These are phyloP conservation scores for Cladobotryum protrusum DNA, from an alignment of 2,329 filamentous ascomycete species.

Conservation along the genomic window DNA sequence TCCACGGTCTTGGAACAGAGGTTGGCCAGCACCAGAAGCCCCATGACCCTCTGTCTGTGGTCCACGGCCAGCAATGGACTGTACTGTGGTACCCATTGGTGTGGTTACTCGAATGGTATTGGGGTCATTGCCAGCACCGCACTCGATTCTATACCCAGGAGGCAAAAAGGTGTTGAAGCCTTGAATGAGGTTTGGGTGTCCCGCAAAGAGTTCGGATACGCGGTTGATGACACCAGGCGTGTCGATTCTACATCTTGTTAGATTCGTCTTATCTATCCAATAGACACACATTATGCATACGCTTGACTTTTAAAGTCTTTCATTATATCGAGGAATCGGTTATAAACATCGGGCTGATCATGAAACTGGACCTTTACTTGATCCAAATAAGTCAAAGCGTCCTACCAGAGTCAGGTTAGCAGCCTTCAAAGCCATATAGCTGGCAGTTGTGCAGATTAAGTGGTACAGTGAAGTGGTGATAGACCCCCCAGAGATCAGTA, in stretches of 20 bases:
- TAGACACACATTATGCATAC: slow-evolving; percentile 45
- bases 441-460: slow-evolving; percentile 5
- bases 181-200: slow-evolving; percentile 91
- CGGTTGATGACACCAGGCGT: slow-evolving; percentile 96
- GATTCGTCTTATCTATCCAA: slow-evolving; percentile 45
- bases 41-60: slow-evolving; percentile 40
- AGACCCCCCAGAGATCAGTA: slow-evolving; percentile 17
- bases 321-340: slow-evolving; percentile 96
- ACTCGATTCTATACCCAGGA: slow-evolving; percentile 93
- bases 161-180: slow-evolving; percentile 98
- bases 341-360: slow-evolving; percentile 95
- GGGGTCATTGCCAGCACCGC: slow-evolving; percentile 85
- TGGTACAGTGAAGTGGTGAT: slow-evolving; percentile 21
- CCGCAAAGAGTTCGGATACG: slow-evolving; percentile 91
- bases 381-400: slow-evolving; percentile 89
- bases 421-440: slow-evolving; percentile 3
- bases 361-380: slow-evolving; percentile 98
- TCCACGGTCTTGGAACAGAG: slow-evolving; percentile 42
- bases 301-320: slow-evolving; percentile 99
- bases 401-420: slow-evolving; percentile 29
- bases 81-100: slow-evolving; percentile 92
- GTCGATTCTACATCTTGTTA: slow-evolving; percentile 62
- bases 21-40: slow-evolving; percentile 32
- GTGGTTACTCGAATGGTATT: slow-evolving; percentile 96
- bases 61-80: slow-evolving; percentile 63